phyloP scores from a whole-genome alignment of 2,329 filamentous ascomycete species.

The Aspergillus transmontanensis region DNA sequence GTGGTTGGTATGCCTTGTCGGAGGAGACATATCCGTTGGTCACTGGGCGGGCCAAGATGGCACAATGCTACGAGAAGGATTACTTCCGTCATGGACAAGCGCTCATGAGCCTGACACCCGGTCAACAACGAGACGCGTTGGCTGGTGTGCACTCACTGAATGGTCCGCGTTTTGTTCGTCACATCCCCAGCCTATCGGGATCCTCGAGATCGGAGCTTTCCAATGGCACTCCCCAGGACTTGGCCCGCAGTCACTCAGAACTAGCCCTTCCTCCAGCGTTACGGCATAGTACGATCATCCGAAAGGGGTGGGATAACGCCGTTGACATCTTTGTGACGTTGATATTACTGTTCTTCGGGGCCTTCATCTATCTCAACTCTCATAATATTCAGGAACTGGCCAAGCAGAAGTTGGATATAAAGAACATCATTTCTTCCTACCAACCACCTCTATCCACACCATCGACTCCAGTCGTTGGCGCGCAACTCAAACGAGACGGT shows the following conservation, averaged over 20 bases:
- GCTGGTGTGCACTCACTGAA: slow-evolving; percentile 73
- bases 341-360: slow-evolving; percentile 42
- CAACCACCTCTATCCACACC: slow-evolving; percentile 41
- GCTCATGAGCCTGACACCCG: slow-evolving; percentile 39
- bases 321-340: slow-evolving; percentile 48
- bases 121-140: slow-evolving; percentile 62
- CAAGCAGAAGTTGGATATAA: slow-evolving; percentile 48
- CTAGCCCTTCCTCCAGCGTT: slow-evolving; percentile 42
- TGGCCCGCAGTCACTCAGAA: slow-evolving; percentile 38
- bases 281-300: slow-evolving; percentile 47
- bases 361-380: slow-evolving; percentile 48
- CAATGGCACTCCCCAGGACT: slow-evolving; percentile 43
- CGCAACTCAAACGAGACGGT: slow-evolving; percentile 30
- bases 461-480: slow-evolving; percentile 38
- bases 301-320: slow-evolving; percentile 49
- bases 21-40: slow-evolving; percentile 84
- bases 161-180: slow-evolving; percentile 40
- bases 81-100: slow-evolving; percentile 45
- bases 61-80: slow-evolving; percentile 59
- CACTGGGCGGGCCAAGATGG: slow-evolving; percentile 65
- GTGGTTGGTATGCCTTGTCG: slow-evolving; percentile 92
- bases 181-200: slow-evolving; percentile 50
- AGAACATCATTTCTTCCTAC: slow-evolving; percentile 46
- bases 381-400: slow-evolving; percentile 43
- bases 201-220: slow-evolving; percentile 37